Evolutionary conservation across 495 filamentous ascomycete species (phyloP), one percentile per base, ranked within the genome.

Genomic region (Neurospora hispaniola): DNA sequence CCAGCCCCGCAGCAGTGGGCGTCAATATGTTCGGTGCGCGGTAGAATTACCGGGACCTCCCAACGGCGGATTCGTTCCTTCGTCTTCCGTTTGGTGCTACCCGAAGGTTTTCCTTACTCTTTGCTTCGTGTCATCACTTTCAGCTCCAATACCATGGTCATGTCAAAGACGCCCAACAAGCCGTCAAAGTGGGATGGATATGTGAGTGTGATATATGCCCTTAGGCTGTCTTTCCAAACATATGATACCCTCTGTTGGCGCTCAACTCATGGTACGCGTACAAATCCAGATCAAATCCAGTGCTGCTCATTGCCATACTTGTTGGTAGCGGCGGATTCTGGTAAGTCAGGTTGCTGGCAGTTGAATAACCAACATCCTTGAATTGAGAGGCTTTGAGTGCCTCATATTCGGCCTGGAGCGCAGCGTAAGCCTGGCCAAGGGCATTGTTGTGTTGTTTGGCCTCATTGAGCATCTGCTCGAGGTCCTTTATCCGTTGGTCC

Each of bases 401-500:
- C 40, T 82, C 73, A 75, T 84, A 84, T 71, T 84, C 82, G 41
- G 80, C 75, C 71, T 84, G 82, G 44, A 85, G 80, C 35, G 73
- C 72, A 14, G 79, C 77, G 73, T 83, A 85, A 46, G 82, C 82
- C 43, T 83, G 81, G 71, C 78, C 78, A 41, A 85, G 82, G 46
- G 78, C 78, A 38, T 84, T 80, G 71, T 83, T 83, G 74, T 80
- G 81, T 59, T 83, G 79, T 74, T 86, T 82, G 66, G 84, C 80
- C 16, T 86, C 86, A 76, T 80, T 86, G 75, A 95, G 90, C 82
- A 93, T 91, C 62, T 89, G 83, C 82, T 94, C 92, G 10, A 96
- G 89, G 71, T 94, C 92, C 78, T 89, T 89, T 71, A 94, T 92
- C 73, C 92, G 89, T 54, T 91, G 88, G 77, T 96, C 93, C 80